Evolutionary conservation across 306 rosid genomes (phyloP).

Genomic region (Neltuma alba): DNA sequence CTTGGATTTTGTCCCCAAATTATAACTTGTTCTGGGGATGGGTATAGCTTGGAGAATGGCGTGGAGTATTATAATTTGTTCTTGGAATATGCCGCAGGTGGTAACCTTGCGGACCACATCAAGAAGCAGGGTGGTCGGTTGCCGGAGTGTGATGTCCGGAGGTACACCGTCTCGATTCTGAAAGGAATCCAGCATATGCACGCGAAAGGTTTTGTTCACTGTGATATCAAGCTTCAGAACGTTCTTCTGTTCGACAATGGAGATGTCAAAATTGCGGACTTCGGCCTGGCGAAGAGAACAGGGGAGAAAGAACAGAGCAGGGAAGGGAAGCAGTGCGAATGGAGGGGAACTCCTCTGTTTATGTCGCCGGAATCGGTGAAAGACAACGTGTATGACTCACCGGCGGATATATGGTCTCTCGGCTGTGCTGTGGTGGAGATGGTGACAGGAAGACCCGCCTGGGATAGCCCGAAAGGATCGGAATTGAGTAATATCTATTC

Average conservation of each 20-base stretch:
- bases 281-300: constrained; percentile 66
- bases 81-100: constrained; percentile 72
- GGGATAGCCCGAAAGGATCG: constrained; percentile 45
- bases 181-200: constrained; percentile 66
- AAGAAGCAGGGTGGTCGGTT: constrained; percentile 53
- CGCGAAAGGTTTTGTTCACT: constrained; percentile 74
- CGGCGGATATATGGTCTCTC: constrained; percentile 76
- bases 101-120: constrained; percentile 57
- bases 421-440: constrained; percentile 86
- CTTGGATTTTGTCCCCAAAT: constrained; percentile 61
- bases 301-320: constrained; percentile 43
- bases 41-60: constrained; percentile 55
- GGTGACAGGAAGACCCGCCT: constrained; percentile 71
- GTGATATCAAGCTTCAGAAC: constrained; percentile 83
- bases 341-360: constrained; percentile 80
- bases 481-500: constrained; percentile 41
- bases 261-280: constrained; percentile 73
- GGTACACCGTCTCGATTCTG: constrained; percentile 49
- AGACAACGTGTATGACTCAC: constrained; percentile 53
- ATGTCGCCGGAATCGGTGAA: constrained; percentile 89
- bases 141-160: constrained; percentile 48
- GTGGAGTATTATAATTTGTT: constrained; percentile 54
- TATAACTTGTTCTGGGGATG: constrained; percentile 59
- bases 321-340: constrained; percentile 26
- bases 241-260: constrained; percentile 66